phyloP scores from a whole-genome alignment of 345 rosid species.

The Murraya paniculata region DNA sequence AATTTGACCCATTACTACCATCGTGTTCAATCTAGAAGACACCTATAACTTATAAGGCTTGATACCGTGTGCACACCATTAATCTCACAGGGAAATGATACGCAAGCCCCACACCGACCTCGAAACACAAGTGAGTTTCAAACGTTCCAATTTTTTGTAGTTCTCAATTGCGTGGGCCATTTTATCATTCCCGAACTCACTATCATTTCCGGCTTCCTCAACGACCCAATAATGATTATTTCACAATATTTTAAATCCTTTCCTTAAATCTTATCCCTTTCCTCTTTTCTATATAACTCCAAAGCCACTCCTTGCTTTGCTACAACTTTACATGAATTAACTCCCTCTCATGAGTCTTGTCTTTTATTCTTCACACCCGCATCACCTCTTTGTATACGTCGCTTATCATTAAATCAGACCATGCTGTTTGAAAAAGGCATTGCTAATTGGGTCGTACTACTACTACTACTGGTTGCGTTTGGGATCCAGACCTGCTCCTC shows the following conservation, averaged over 20 bases:
- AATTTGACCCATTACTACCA: neutral
- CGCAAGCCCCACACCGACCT: too few relatives aligned
- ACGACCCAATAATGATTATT: too few relatives aligned
- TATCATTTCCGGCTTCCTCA: too few relatives aligned
- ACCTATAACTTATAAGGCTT: too few relatives aligned
- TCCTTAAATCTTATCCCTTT: neutral
- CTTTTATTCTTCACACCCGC: neutral
- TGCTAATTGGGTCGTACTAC: neutral
- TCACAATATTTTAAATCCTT: neutral
- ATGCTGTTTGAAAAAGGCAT: slow-evolving; percentile 17
- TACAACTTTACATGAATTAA: neutral
- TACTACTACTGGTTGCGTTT: slow-evolving; percentile 9
- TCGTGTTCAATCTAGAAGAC: neutral
- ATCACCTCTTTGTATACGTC: neutral
- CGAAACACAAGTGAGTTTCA: too few relatives aligned
- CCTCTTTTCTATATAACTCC: neutral
- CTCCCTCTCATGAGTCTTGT: neutral
- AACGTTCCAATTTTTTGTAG: too few relatives aligned
- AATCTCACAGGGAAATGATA: too few relatives aligned
- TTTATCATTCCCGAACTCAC: too few relatives aligned
- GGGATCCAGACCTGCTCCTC: slow-evolving; percentile 24
- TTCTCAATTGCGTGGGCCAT: too few relatives aligned
- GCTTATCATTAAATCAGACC: neutral
- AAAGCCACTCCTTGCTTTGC: neutral
- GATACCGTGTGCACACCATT: too few relatives aligned